phyloP scores from a whole-genome alignment of 2,329 filamentous ascomycete species.

The Drechslerella coelobrocha region DNA sequence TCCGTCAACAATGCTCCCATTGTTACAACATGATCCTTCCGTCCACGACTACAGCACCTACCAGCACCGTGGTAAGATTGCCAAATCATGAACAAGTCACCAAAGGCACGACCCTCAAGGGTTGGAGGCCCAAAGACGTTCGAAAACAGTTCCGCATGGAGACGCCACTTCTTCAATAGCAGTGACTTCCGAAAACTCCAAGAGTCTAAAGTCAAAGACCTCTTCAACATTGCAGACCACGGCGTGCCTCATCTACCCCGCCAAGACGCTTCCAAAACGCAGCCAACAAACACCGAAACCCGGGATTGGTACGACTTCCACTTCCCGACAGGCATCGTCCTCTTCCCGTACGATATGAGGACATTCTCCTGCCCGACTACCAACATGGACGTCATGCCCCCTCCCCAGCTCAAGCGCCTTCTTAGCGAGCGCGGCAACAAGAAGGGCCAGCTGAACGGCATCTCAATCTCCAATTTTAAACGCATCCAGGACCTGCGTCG shows the following conservation, averaged over 20 bases:
- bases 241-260: conserved; percentile 17
- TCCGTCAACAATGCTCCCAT: no score
- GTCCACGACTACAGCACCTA: no score
- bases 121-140: no score
- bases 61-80: no score
- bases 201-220: conserved; percentile 33
- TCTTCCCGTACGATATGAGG: conserved; percentile 27
- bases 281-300: conserved; percentile 9
- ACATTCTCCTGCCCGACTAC: conserved; percentile 7
- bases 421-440: conserved; percentile 15
- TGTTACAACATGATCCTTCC: no score
- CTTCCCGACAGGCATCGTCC: conserved; percentile 36
- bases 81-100: no score
- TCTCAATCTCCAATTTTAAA: conserved; percentile 31
- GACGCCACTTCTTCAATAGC: conserved; percentile 25
- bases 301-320: conserved; percentile 46
- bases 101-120: no score
- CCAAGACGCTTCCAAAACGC: conserved; percentile 26
- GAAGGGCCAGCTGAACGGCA: conserved; percentile 15
- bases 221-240: conserved; percentile 25
- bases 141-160: no score
- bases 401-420: conserved; percentile 13
- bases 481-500: conserved; percentile 41
- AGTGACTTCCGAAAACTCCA: conserved; percentile 21
- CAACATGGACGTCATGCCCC: neutral